phyloP scores from a whole-genome alignment of 331 rosid genomes.

The Cydonia oblonga region DNA sequence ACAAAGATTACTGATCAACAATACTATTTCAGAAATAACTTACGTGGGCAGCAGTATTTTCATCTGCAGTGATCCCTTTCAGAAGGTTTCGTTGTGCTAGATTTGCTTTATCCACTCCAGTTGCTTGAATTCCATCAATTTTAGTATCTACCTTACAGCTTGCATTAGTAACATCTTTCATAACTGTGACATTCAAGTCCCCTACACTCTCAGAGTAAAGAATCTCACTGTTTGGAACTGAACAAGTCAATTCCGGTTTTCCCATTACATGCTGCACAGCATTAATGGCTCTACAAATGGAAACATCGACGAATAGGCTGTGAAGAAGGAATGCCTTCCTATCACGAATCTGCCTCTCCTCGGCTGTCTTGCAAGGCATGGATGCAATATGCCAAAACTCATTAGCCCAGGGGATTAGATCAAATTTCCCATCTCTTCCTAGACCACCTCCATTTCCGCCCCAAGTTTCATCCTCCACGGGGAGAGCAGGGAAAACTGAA shows the following conservation, averaged over 20 bases:
- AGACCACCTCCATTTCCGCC: slow-evolving; percentile 97
- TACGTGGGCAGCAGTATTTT: slow-evolving; percentile 98
- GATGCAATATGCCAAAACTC: slow-evolving; percentile 73
- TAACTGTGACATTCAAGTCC: slow-evolving; percentile 62
- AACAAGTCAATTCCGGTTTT: slow-evolving; percentile 22
- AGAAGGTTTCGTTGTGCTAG: slow-evolving; percentile 66
- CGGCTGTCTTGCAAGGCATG: slow-evolving; percentile 91
- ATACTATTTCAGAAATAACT: slow-evolving; percentile 24
- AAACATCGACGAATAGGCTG: slow-evolving; percentile 84
- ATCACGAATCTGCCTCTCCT: slow-evolving; percentile 94
- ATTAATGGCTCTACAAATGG: slow-evolving; percentile 70
- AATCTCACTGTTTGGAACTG: slow-evolving; percentile 27
- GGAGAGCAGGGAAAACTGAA: slow-evolving; percentile 63
- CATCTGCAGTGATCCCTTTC: slow-evolving; percentile 98
- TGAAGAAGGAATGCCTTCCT: slow-evolving; percentile 93
- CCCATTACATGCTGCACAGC: slow-evolving; percentile 54
- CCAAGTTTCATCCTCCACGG: slow-evolving; percentile 83
- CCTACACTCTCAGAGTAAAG: slow-evolving; percentile 52
- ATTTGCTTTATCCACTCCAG: slow-evolving; percentile 47
- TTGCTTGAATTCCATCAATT: slow-evolving; percentile 78
- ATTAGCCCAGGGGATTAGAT: slow-evolving; percentile 78
- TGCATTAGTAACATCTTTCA: slow-evolving; percentile 70
- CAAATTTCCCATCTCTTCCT: slow-evolving; percentile 68
- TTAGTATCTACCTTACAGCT: slow-evolving; percentile 81
- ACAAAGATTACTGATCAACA: slow-evolving; percentile 3